Evolutionary conservation across 73 alveolate species (phyloP).

Genomic region (Breviolum minutum): DNA sequence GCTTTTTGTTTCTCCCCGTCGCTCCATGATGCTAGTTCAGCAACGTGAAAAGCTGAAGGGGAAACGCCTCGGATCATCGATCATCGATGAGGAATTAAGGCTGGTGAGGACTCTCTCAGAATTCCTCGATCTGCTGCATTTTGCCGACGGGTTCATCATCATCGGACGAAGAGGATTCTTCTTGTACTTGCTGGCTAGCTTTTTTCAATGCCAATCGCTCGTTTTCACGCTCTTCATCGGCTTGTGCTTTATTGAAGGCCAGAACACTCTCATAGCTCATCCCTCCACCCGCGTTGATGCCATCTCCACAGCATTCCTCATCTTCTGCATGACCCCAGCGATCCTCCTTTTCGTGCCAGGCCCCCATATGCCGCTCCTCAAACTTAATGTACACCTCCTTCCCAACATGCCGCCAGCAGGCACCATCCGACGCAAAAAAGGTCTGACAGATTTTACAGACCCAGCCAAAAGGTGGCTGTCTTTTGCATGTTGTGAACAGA

Average conservation of each 20-base stretch:
- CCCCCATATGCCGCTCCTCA: constrained; percentile 90
- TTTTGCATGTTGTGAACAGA: constrained; percentile 75
- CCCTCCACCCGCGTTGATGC: constrained; percentile 40
- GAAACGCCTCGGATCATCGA: background rate
- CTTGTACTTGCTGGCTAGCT: constrained; percentile 16
- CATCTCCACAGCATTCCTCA: constrained; percentile 92
- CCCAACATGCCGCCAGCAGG: constrained; percentile 89
- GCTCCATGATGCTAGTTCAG: background rate
- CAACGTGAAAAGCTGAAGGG: background rate
- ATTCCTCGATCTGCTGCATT: constrained; percentile 85
- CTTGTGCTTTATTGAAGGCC: constrained; percentile 83
- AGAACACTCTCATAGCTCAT: constrained; percentile 82
- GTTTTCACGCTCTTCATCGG: constrained; percentile 15
- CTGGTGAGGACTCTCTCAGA: background rate
- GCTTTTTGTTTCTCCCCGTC: background rate
- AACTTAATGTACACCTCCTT: constrained; percentile 79
- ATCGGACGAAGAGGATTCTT: constrained; percentile 32
- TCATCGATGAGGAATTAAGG: background rate
- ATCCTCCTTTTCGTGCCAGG: constrained; percentile 93
- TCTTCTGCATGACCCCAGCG: constrained; percentile 94
- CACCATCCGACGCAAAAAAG: constrained; percentile 73
- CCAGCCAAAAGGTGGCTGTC: constrained; percentile 94
- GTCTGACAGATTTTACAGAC: constrained; percentile 65
- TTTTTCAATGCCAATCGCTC: background rate
- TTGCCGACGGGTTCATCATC: constrained; percentile 60